Conservation (phyloP, 2,329 filamentous ascomycete species). For the Pleurostoma richardsiae region DNA sequence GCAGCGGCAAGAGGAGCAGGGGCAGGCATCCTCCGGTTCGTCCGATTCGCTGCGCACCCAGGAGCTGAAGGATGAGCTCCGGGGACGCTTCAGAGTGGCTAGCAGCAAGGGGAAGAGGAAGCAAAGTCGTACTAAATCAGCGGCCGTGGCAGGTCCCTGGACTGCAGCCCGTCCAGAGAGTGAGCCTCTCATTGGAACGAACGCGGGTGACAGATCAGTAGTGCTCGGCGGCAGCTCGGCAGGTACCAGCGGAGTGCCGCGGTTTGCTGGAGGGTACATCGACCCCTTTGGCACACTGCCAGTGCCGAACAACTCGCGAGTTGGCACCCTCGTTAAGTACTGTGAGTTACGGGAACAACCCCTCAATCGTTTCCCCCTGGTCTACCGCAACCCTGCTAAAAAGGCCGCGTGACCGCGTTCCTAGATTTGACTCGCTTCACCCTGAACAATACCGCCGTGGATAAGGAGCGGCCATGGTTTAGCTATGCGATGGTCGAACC, state of each 20-base stretch:
- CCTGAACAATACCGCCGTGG: neutral
- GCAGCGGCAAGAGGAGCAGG: neutral
- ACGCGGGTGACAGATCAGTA: neutral
- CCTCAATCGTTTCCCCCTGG: too few relatives aligned
- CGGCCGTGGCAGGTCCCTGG: too few relatives aligned
- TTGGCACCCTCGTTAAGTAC: conserved; percentile 1
- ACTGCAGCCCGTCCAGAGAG: neutral
- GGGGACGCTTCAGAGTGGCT: conserved; percentile 1
- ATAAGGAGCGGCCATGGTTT: conserved; percentile 2
- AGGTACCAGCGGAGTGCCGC: neutral
- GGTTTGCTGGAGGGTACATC: neutral
- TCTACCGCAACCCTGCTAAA: too few relatives aligned
- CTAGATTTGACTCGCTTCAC: conserved; percentile 1
- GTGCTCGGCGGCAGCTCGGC: neutral
- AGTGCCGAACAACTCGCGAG: neutral
- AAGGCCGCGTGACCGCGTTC: too few relatives aligned
- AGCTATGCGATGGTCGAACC: neutral
- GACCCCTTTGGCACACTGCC: conserved; percentile 1
- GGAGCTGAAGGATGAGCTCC: neutral
- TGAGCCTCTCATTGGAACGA: neutral
- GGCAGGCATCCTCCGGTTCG: neutral
- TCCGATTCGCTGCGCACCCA: neutral
- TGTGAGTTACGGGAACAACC: neutral
- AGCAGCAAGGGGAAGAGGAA: neutral
- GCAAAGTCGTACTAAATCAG: neutral